A percentile compares a stretch with the other conserved stretches of the same genome.
These are phyloP conservation scores for Adansonia grandidieri DNA, from an alignment of 441 rosid genomes.

Conservation along the genomic window DNA sequence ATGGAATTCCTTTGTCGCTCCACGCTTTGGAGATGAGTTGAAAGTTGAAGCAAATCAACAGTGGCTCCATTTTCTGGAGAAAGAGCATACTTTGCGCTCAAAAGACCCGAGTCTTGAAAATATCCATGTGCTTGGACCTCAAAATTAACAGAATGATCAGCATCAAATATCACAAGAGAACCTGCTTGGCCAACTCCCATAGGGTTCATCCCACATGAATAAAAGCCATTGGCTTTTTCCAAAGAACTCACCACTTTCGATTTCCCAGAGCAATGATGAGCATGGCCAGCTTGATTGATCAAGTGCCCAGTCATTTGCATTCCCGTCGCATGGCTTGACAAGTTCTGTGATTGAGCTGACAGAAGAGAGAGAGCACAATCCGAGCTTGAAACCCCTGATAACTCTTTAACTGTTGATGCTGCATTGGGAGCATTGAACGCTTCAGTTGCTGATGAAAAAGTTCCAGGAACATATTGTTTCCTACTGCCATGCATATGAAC, in stretches of 20 bases:
- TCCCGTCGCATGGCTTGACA: slow-evolving; percentile 46
- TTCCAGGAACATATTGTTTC: slow-evolving; percentile 29
- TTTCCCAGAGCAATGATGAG: slow-evolving; percentile 27
- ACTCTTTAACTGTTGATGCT: slow-evolving; percentile 42
- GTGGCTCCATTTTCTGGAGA: slow-evolving; percentile 44
- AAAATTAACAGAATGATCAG: slow-evolving; percentile 33
- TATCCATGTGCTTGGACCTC: slow-evolving; percentile 10
- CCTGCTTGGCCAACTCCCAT: not conserved
- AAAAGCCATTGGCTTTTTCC: slow-evolving; percentile 33
- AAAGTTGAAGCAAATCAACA: slow-evolving; percentile 56
- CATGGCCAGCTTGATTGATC: slow-evolving; percentile 24
- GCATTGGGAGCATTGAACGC: slow-evolving; percentile 38
- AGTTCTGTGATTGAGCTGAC: slow-evolving; percentile 59
- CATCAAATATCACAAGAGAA: slow-evolving; percentile 35
- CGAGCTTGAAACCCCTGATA: slow-evolving; percentile 45
- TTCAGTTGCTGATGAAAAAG: slow-evolving; percentile 34
- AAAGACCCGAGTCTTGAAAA: slow-evolving; percentile 34
- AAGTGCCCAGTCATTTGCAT: slow-evolving; percentile 38
- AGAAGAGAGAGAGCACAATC: slow-evolving; percentile 79
- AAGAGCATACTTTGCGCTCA: slow-evolving; percentile 31
- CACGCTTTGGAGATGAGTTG: slow-evolving; percentile 60
- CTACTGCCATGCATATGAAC: slow-evolving; percentile 35
- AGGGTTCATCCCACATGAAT: slow-evolving; percentile 8
- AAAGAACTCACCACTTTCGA: slow-evolving; percentile 37
- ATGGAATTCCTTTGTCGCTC: slow-evolving; percentile 50